A percentile compares a stretch with the other conserved stretches of the same genome.
phyloP scores from a whole-genome alignment of 352 stramenopile genomes.

The Phytophthora quininea region DNA sequence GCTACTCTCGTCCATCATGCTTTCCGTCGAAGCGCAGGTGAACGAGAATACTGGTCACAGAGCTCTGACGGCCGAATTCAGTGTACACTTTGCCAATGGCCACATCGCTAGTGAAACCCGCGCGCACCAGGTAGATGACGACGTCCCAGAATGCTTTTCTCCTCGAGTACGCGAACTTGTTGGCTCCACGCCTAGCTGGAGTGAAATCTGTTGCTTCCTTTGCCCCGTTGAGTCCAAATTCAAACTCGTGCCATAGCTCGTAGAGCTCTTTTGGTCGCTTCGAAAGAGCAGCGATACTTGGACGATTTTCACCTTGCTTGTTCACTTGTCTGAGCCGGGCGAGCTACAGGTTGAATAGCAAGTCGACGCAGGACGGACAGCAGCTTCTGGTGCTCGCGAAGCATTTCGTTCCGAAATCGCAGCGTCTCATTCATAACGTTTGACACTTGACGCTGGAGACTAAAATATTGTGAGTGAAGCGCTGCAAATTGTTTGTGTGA shows the following conservation, averaged over 20 bases:
- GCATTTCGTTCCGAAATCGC: too few species aligned
- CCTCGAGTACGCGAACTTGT: neutral
- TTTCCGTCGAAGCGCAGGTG: neutral
- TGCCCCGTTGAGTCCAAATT: neutral
- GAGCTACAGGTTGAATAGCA: too few species aligned
- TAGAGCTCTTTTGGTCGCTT: neutral
- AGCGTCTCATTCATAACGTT: too few species aligned
- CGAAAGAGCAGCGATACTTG: neutral
- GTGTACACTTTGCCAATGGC: neutral
- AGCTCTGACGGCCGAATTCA: neutral
- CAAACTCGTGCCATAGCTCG: neutral
- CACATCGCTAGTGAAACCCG: neutral
- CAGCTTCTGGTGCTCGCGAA: too few species aligned
- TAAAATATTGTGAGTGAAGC: neutral
- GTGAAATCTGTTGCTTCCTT: neutral
- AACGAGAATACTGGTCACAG: neutral
- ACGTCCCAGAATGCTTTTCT: neutral
- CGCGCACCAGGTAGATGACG: neutral
- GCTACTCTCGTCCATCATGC: neutral
- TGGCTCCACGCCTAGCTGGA: neutral
- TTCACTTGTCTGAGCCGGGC: too few species aligned
- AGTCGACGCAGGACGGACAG: too few species aligned
- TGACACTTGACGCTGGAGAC: neutral
- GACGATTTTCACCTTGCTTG: neutral
- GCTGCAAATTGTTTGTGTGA: neutral